Evolutionary conservation across 2,329 filamentous ascomycete genomes (phyloP).

Genomic region (Verticillium longisporum): DNA sequence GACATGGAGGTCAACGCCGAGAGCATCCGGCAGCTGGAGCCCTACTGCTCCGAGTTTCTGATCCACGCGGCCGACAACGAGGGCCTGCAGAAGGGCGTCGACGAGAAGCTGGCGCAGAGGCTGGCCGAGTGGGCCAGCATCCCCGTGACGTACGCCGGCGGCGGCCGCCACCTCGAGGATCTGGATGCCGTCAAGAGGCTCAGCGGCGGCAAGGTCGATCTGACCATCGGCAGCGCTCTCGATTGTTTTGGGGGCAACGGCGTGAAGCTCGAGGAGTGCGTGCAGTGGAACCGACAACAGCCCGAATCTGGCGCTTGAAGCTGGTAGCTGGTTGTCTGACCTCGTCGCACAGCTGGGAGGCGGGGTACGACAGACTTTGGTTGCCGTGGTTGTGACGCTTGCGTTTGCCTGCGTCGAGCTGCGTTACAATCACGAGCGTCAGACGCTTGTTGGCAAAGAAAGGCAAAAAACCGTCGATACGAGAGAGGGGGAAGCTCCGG

Average conservation of each 20-base stretch:
- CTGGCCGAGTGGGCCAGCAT: constrained; percentile 83
- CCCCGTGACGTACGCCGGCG: constrained; percentile 93
- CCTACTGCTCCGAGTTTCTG: constrained; percentile 92
- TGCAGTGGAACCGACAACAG: constrained; percentile 66
- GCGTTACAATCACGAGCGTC: constrained; percentile 7
- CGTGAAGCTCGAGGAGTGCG: constrained; percentile 83
- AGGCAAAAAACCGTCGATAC: background rate
- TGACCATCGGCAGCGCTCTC: constrained; percentile 93
- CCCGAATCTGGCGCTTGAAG: background rate
- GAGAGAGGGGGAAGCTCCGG: background rate
- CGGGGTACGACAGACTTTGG: background rate
- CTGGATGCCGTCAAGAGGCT: constrained; percentile 73
- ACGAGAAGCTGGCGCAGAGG: constrained; percentile 71
- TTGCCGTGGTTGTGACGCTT: background rate
- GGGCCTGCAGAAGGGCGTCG: constrained; percentile 84
- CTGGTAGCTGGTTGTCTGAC: too few relatives aligned
- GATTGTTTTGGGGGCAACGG: constrained; percentile 91
- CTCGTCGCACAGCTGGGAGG: background rate
- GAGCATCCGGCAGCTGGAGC: constrained; percentile 73
- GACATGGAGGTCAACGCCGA: constrained; percentile 89
- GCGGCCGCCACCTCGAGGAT: constrained; percentile 77
- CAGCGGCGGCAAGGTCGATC: constrained; percentile 75
- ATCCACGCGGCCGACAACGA: constrained; percentile 97
- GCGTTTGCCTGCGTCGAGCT: background rate
- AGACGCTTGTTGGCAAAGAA: background rate